phyloP scores from a whole-genome alignment of 2,329 filamentous ascomycete species.

The Waltergamsia citrina region DNA sequence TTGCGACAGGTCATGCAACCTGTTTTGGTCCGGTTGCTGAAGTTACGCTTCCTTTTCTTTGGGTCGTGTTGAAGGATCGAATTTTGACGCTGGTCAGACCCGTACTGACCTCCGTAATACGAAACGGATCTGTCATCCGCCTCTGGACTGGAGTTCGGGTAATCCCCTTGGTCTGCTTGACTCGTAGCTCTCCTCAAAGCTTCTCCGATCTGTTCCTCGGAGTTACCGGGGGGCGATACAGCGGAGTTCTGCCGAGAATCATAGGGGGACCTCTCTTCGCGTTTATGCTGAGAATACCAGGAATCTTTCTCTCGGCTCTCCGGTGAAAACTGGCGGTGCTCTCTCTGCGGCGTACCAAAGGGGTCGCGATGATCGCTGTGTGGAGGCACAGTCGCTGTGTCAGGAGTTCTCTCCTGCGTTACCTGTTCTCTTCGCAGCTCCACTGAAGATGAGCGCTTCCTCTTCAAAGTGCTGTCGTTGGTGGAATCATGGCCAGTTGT shows the following conservation, averaged over 20 bases:
- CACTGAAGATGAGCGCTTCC: slow-evolving; percentile 60
- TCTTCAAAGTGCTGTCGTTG: slow-evolving; percentile 44
- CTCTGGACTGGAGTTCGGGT: slow-evolving; percentile 43
- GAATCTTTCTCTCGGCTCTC: slow-evolving; percentile 37
- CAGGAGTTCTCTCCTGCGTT: slow-evolving; percentile 22
- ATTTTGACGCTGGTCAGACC: slow-evolving; percentile 37
- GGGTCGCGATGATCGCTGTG: slow-evolving; percentile 29
- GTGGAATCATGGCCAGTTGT: slow-evolving; percentile 13
- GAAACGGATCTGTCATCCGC: slow-evolving; percentile 37
- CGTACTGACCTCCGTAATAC: slow-evolving; percentile 31
- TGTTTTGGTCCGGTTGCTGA: slow-evolving; percentile 93
- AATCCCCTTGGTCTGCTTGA: slow-evolving; percentile 38
- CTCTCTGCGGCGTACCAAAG: slow-evolving; percentile 31
- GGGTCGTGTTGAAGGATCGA: slow-evolving; percentile 46
- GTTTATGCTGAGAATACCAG: slow-evolving; percentile 37
- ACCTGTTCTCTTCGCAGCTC: slow-evolving; percentile 33
- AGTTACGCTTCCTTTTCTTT: slow-evolving; percentile 69
- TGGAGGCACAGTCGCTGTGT: slow-evolving; percentile 16
- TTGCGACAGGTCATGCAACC: slow-evolving; percentile 86
- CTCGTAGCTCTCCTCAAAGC: slow-evolving; percentile 32
- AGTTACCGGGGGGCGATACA: slow-evolving; percentile 32
- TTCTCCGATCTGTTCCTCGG: slow-evolving; percentile 40
- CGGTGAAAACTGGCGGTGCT: slow-evolving; percentile 33
- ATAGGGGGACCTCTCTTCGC: slow-evolving; percentile 35
- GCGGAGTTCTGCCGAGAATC: slow-evolving; percentile 37